Percentiles rank a stretch among this genome's conserved stretches.
Evolutionary conservation across 306 rosid species (phyloP).

Genomic region (Astragalus glycyphyllos): DNA sequence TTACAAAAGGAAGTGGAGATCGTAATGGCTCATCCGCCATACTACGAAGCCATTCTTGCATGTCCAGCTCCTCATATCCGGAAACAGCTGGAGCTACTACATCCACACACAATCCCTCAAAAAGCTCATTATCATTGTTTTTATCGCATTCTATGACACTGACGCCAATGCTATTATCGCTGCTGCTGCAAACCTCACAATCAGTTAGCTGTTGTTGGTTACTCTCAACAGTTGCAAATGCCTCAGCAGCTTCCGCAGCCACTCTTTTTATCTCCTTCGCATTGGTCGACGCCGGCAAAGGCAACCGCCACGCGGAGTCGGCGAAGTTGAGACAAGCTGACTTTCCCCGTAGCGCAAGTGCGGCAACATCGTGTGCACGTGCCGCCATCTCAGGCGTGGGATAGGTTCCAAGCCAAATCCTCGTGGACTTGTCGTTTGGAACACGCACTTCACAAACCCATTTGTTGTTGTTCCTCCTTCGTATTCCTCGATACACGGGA

Average conservation of each 20-base stretch:
- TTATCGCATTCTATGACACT: slow-evolving; percentile 1
- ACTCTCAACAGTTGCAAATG: slow-evolving; percentile 40
- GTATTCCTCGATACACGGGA: slow-evolving; percentile 79
- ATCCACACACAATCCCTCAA: slow-evolving; percentile 30
- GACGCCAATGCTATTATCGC: neutral
- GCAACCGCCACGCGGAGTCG: slow-evolving; percentile 71
- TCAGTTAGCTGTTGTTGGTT: neutral
- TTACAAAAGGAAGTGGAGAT: slow-evolving; percentile 46
- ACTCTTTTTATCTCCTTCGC: slow-evolving; percentile 58
- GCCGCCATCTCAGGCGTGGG: slow-evolving; percentile 89
- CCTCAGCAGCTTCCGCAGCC: slow-evolving; percentile 69
- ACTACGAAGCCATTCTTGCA: slow-evolving; percentile 49
- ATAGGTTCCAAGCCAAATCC: slow-evolving; percentile 93
- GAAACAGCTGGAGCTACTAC: slow-evolving; percentile 48
- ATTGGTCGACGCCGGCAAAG: slow-evolving; percentile 48
- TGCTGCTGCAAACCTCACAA: slow-evolving; percentile 37
- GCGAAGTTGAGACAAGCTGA: slow-evolving; percentile 81
- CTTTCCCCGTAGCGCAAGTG: slow-evolving; percentile 61
- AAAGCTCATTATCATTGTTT: neutral
- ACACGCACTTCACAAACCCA: slow-evolving; percentile 90
- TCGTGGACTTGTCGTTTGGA: slow-evolving; percentile 57
- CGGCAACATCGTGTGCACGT: slow-evolving; percentile 91
- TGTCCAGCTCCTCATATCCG: slow-evolving; percentile 35
- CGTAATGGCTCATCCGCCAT: slow-evolving; percentile 68
- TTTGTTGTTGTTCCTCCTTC: slow-evolving; percentile 68